These are phyloP conservation scores for Tripterygium wilfordii DNA, from an alignment of 177 flowering plant species.

Conservation along the genomic window DNA sequence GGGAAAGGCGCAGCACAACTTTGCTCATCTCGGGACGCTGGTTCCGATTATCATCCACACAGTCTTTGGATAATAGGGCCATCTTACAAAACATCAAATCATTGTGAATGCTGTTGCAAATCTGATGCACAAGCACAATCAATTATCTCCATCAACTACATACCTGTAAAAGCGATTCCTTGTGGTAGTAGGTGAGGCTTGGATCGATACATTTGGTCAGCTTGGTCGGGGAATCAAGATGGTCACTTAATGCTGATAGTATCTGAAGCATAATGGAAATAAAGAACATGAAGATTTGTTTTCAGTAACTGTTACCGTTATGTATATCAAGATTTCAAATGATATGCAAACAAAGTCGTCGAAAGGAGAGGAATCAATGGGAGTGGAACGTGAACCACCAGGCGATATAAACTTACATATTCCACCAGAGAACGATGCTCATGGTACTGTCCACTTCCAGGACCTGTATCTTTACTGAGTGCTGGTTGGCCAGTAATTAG, in stretches of 20 bases:
- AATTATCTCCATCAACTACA: too few species aligned
- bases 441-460: constrained; percentile 10
- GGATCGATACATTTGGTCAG: constrained; percentile 16
- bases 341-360: too few species aligned
- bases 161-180: constrained; percentile 30
- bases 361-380: too few species aligned
- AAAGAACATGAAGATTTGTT: too few species aligned
- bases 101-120: too few species aligned
- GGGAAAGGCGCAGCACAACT: constrained; percentile 22
- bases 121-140: too few species aligned
- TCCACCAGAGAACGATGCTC: constrained; percentile 27
- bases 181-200: constrained; percentile 20
- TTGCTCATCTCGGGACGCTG: constrained; percentile 25
- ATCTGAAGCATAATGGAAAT: constrained; percentile 17
- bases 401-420: constrained; percentile 15
- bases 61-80: constrained; percentile 31
- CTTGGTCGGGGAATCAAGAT: constrained; percentile 3
- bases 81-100: constrained; percentile 9
- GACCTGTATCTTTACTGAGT: constrained; percentile 14
- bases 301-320: too few species aligned
- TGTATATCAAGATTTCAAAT: too few species aligned
- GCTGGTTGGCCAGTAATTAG: constrained; percentile 30
- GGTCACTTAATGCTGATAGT: constrained; percentile 19
- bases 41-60: constrained; percentile 29
- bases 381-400: too few species aligned